Evolutionary conservation across 2,329 filamentous ascomycete genomes (phyloP).

Genomic region (Verticillium nubilum): DNA sequence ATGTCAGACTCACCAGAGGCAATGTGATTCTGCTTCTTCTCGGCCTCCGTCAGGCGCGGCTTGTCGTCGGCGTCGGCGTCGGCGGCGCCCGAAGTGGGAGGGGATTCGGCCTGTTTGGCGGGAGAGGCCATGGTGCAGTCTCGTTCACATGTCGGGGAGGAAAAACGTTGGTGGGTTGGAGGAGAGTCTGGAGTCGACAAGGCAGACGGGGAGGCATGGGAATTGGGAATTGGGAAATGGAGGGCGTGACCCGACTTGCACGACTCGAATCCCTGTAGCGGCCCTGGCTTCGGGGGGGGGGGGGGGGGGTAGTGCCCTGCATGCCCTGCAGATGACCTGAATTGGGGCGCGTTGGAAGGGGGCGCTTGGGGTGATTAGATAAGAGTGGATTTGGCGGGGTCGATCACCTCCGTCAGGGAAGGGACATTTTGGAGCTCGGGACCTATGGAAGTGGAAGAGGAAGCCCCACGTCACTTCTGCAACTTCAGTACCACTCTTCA

Average conservation of each 20-base stretch:
- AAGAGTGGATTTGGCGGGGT: conserved; percentile 11
- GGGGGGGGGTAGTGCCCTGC: background rate
- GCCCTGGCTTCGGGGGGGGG: background rate
- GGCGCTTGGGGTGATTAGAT: conserved; percentile 3
- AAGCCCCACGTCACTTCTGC: background rate
- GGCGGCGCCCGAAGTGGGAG: conserved; percentile 3
- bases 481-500: no score
- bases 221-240: background rate
- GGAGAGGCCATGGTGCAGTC: conserved; percentile 10
- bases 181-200: background rate
- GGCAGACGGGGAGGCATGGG: background rate
- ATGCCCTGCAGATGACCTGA: background rate
- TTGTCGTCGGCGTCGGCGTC: conserved; percentile 33
- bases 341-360: background rate
- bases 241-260: background rate
- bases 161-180: background rate
- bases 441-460: no score
- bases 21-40: conserved; percentile 52
- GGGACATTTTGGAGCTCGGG: no score
- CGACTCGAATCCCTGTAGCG: conserved; percentile 5
- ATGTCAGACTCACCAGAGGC: conserved; percentile 36
- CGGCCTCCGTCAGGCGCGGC: conserved; percentile 45
- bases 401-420: no score
- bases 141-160: background rate
- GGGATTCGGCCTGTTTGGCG: conserved; percentile 11